These are phyloP conservation scores for Leccinum aurantiacum DNA, from an alignment of 768 basidiomycete genomes.

Conservation along the genomic window DNA sequence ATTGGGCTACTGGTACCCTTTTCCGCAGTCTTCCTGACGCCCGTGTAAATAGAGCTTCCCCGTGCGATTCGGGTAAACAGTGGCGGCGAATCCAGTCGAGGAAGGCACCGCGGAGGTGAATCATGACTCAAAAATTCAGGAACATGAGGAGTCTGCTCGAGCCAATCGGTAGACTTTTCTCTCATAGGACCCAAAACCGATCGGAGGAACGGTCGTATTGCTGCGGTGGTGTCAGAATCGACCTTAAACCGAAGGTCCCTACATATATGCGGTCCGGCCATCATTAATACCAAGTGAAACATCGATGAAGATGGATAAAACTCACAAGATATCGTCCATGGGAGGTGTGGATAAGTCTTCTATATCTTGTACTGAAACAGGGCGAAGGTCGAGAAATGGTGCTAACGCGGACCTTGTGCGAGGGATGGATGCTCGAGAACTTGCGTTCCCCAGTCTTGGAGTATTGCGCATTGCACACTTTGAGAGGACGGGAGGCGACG, in stretches of 20 bases:
- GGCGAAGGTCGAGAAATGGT: constrained; percentile 21
- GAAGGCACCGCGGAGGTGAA: constrained; percentile 28
- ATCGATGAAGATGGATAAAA: background rate
- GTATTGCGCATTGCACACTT: constrained; percentile 47
- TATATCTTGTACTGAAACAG: constrained; percentile 32
- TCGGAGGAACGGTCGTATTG: constrained; percentile 31
- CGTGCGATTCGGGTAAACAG: constrained; percentile 42
- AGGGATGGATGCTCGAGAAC: constrained; percentile 27
- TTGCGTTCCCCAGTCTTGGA: constrained; percentile 38
- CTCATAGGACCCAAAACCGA: constrained; percentile 18
- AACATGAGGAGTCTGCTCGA: constrained; percentile 19
- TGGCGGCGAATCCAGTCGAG: constrained; percentile 39
- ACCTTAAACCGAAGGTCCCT: constrained; percentile 36
- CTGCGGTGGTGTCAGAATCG: constrained; percentile 25
- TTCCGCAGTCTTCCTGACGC: background rate
- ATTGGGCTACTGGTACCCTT: constrained; percentile 11
- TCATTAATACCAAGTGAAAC: constrained; percentile 1
- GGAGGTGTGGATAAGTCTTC: constrained; percentile 32
- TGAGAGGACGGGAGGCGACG: constrained; percentile 46
- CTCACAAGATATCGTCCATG: constrained; percentile 44
- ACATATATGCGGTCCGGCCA: background rate
- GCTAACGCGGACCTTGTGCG: constrained; percentile 23
- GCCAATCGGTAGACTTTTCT: constrained; percentile 11
- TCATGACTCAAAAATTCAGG: constrained; percentile 31
- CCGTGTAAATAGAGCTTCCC: constrained; percentile 1